Evolutionary conservation across 2,329 filamentous ascomycete genomes (phyloP).

Genomic region (Claviceps sp.): DNA sequence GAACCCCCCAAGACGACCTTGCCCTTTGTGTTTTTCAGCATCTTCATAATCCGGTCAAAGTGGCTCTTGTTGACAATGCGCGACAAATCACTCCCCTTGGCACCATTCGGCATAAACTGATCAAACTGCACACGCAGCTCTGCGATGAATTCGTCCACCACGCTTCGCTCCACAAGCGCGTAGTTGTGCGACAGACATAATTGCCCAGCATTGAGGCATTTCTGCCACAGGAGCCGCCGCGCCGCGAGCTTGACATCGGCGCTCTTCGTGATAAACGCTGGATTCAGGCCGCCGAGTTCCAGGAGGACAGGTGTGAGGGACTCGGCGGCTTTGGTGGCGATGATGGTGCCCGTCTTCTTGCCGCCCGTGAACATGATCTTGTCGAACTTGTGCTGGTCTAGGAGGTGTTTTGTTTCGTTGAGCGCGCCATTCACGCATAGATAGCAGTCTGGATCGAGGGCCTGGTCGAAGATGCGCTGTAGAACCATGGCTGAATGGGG

Average conservation of each 20-base stretch:
- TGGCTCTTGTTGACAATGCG: conserved; percentile 70
- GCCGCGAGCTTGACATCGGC: conserved; percentile 72
- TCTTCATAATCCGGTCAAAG: conserved; percentile 72
- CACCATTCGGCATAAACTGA: conserved; percentile 74
- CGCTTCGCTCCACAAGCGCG: conserved; percentile 63
- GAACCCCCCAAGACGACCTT: conserved; percentile 79
- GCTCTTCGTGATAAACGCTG: conserved; percentile 77
- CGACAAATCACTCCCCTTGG: conserved; percentile 64
- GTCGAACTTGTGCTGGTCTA: conserved; percentile 77
- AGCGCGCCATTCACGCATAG: conserved; percentile 67
- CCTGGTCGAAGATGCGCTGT: conserved; percentile 61
- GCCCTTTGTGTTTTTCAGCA: conserved; percentile 75
- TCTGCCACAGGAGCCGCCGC: conserved; percentile 76
- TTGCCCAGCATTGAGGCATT: conserved; percentile 76
- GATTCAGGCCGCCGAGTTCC: conserved; percentile 85
- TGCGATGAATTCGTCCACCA: conserved; percentile 58
- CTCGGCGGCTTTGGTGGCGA: conserved; percentile 79
- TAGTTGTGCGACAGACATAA: conserved; percentile 92
- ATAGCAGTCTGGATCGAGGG: conserved; percentile 67
- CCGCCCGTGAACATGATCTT: conserved; percentile 96
- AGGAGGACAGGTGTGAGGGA: conserved; percentile 77
- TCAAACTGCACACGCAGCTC: conserved; percentile 58
- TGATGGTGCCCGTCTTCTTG: conserved; percentile 65
- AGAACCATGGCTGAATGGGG: conserved; percentile 65
- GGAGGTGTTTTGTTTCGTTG: conserved; percentile 64